Evolutionary conservation across 2,329 filamentous ascomycete genomes (phyloP).

Genomic region (Trichoderma koningiopsis): DNA sequence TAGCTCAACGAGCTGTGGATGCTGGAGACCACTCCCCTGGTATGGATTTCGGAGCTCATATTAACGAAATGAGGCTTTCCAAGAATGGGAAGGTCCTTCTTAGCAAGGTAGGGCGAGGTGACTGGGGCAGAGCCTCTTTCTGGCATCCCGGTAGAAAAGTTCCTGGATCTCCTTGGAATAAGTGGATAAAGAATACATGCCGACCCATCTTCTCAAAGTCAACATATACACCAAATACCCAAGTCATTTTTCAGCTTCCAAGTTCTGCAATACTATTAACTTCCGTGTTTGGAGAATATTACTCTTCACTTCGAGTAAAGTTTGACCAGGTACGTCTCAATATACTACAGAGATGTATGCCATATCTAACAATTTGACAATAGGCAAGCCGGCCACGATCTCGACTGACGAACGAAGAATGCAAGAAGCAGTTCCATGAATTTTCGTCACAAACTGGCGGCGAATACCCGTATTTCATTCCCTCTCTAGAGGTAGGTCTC

Average conservation of each 20-base stretch:
- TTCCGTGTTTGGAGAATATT: conserved; percentile 7
- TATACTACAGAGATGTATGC: background rate
- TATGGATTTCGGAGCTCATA: conserved; percentile 31
- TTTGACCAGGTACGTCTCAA: conserved; percentile 21
- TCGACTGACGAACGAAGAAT: background rate
- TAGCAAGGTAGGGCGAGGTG: conserved; percentile 13
- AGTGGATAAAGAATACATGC: conserved; percentile 21
- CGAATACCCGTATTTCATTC: conserved; percentile 14
- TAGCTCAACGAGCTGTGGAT: conserved; percentile 25
- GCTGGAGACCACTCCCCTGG: conserved; percentile 19
- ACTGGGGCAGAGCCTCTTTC: background rate
- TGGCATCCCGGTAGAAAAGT: conserved; percentile 21
- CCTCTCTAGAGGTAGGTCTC: background rate
- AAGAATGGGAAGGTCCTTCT: conserved; percentile 8
- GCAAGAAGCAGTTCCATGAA: conserved; percentile 6
- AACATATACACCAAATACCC: background rate
- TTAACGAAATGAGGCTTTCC: conserved; percentile 29
- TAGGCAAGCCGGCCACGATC: conserved; percentile 9
- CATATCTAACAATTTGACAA: background rate
- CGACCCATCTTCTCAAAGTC: conserved; percentile 19
- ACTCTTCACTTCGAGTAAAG: conserved; percentile 6
- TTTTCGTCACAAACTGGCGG: background rate
- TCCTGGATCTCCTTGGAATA: conserved; percentile 25
- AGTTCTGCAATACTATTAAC: conserved; percentile 20
- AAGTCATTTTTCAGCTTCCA: conserved; percentile 19